Conservation (phyloP, 176 grass and related monocot species). For the Dactylis glomerata region DNA sequence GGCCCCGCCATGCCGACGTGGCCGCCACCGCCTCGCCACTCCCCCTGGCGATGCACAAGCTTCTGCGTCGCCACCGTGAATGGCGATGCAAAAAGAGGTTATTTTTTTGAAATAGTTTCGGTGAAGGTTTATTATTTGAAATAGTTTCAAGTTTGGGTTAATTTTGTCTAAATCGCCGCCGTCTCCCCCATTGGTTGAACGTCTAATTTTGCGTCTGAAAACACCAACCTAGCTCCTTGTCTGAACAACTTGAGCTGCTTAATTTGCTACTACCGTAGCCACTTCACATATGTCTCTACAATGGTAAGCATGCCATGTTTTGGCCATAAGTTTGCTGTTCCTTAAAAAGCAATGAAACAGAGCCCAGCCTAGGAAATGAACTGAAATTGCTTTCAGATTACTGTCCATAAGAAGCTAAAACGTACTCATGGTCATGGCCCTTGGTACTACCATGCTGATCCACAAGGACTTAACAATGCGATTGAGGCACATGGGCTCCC, state of each 20-base stretch:
- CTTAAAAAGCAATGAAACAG: background rate
- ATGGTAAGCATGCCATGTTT: conserved; percentile 24
- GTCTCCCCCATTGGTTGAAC: conserved; percentile 12
- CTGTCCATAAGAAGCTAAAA: background rate
- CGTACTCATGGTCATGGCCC: background rate
- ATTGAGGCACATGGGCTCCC: conserved; percentile 10
- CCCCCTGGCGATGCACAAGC: no score
- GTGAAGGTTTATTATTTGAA: no score
- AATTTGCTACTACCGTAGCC: background rate
- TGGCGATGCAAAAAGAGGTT: no score
- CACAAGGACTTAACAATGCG: background rate
- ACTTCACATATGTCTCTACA: conserved; percentile 13
- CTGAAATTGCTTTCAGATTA: conserved; percentile 19
- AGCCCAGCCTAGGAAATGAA: background rate
- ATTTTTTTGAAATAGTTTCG: no score
- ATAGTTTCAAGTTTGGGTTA: no score
- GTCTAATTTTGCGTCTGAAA: conserved; percentile 14
- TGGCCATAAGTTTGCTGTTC: background rate
- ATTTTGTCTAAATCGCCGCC: no score
- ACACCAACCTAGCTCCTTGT: background rate
- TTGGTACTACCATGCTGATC: background rate
- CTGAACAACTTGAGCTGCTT: background rate
- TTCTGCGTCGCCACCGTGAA: no score
- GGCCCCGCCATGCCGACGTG: no score
- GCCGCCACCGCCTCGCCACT: no score